Conservation (phyloP, 768 basidiomycete genomes). For the Termitomyces sp. region DNA sequence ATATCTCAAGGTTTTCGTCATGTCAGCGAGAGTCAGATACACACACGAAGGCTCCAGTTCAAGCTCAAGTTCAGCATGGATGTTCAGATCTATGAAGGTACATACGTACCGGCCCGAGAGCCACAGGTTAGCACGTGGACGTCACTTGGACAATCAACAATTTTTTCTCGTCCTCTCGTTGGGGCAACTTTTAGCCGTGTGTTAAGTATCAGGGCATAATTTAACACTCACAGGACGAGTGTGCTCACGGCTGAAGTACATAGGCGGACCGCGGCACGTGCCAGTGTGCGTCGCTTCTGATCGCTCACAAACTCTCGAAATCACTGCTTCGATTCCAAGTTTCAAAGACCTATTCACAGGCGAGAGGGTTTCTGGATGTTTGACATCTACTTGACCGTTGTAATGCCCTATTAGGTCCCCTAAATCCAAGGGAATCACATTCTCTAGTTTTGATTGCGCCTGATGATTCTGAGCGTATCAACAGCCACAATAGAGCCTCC, state of each 20-base stretch:
- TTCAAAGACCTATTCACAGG: neutral
- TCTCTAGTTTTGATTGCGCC: neutral
- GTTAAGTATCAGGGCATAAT: neutral
- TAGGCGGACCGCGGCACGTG: too few relatives aligned
- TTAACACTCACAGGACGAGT: too few relatives aligned
- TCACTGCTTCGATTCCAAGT: neutral
- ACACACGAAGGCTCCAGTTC: too few relatives aligned
- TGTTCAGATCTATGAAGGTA: too few relatives aligned
- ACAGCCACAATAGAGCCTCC: neutral
- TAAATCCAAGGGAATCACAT: neutral
- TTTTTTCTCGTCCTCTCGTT: too few relatives aligned
- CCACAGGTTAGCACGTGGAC: too few relatives aligned
- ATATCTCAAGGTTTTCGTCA: too few relatives aligned
- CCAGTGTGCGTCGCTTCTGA: neutral
- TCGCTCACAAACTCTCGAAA: neutral
- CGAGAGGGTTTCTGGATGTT: neutral
- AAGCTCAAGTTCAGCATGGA: too few relatives aligned
- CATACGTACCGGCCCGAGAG: too few relatives aligned
- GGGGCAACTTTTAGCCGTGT: neutral
- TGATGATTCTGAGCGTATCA: neutral
- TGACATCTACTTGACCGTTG: neutral
- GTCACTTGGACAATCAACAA: too few relatives aligned
- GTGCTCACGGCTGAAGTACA: too few relatives aligned
- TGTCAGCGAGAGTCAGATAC: too few relatives aligned
- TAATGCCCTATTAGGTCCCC: neutral